These are phyloP conservation scores for Zea mays DNA, from an alignment of 176 grass and related monocot species.

Conservation along the genomic window DNA sequence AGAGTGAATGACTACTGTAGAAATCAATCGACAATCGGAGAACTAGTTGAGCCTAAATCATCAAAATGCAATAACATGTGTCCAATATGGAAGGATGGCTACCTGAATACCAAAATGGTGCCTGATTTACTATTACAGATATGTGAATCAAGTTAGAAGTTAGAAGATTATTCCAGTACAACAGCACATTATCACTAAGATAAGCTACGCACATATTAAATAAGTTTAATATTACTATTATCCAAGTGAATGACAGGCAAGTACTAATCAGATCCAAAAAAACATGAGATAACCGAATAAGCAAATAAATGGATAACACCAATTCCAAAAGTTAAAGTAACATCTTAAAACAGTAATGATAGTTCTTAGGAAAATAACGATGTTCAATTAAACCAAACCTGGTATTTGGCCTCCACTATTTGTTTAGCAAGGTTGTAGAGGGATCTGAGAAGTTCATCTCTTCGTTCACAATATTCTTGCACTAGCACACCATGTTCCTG, in stretches of 20 bases:
- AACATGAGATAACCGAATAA: not conserved
- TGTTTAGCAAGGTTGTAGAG: conserved; percentile 85
- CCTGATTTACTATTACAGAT: conserved; percentile 14
- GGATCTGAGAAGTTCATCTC: conserved; percentile 84
- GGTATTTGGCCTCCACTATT: conserved; percentile 74
- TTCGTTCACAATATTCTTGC: conserved; percentile 76
- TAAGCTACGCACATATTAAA: conserved; percentile 18
- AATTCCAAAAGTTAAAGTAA: conserved; percentile 32
- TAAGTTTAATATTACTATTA: conserved; percentile 12
- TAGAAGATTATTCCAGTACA: conserved; percentile 4
- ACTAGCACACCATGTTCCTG: conserved; percentile 73
- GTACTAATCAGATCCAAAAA: conserved; percentile 19
- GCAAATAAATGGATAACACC: conserved; percentile 22
- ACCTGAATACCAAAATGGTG: conserved; percentile 24
- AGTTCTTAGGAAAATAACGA: conserved; percentile 17
- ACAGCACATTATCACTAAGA: conserved; percentile 3
- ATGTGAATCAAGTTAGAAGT: conserved; percentile 19
- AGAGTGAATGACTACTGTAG: conserved; percentile 16
- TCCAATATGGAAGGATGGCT: not conserved
- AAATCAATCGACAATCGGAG: not conserved
- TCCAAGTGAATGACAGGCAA: conserved; percentile 2
- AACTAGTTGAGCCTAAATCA: conserved; percentile 24
- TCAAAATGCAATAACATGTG: conserved; percentile 12
- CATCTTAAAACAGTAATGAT: conserved; percentile 15
- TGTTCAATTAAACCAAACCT: conserved; percentile 52